Evolutionary conservation across 257 asterid genomes (phyloP).

Genomic region (Solanum etuberosum): DNA sequence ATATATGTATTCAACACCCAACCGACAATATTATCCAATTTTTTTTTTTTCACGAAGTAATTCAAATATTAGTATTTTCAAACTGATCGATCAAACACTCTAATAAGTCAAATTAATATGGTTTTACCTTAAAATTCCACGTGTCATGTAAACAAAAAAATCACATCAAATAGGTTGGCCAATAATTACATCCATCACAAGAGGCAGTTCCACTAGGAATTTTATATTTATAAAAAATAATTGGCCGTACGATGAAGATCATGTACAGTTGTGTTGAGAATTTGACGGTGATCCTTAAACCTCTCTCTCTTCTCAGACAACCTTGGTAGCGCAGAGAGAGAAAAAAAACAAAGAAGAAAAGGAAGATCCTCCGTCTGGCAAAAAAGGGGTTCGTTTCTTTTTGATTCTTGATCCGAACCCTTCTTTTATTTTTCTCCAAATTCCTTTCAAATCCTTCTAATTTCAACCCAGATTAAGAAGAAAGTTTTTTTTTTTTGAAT

Average conservation of each 20-base stretch:
- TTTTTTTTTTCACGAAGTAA: too few relatives aligned
- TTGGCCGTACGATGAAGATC: constrained; percentile 31
- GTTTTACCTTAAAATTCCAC: neutral
- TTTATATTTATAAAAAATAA: neutral
- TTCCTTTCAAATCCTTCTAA: neutral
- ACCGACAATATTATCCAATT: too few relatives aligned
- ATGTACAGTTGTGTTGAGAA: constrained; percentile 8
- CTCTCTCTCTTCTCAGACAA: constrained; percentile 25
- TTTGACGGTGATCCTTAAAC: constrained; percentile 28
- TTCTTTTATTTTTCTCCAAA: neutral
- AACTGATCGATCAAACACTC: too few relatives aligned
- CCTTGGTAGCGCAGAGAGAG: neutral
- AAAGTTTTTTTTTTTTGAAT: neutral
- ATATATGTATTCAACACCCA: too few relatives aligned
- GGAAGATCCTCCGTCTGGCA: constrained; percentile 10
- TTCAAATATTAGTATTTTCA: too few relatives aligned
- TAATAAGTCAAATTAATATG: neutral
- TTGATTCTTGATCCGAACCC: neutral
- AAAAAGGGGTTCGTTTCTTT: neutral
- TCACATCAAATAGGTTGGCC: neutral
- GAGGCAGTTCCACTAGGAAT: neutral
- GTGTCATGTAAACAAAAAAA: neutral
- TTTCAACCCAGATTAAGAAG: neutral
- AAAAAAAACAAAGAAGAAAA: neutral
- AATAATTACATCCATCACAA: neutral